A percentile compares a stretch with the other conserved stretches of the same genome.
Evolutionary conservation across 768 basidiomycete genomes (phyloP).

Genomic region (Hygrophoropsis aurantiaca): DNA sequence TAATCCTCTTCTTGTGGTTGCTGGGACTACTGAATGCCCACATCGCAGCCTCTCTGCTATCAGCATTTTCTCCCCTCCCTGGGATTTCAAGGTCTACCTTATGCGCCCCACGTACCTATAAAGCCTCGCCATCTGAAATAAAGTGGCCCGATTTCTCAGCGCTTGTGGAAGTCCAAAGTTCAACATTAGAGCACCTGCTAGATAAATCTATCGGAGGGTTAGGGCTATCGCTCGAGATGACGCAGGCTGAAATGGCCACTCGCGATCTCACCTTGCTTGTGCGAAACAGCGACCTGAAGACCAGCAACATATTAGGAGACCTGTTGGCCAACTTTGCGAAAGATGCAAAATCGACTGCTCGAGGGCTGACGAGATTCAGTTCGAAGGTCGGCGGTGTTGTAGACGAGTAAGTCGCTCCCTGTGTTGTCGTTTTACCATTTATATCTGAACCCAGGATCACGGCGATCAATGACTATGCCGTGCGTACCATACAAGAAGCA

Average conservation of each 20-base stretch:
- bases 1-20: conserved; percentile 52
- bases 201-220: conserved; percentile 60
- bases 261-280: conserved; percentile 65
- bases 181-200: conserved; percentile 63
- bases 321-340: conserved; percentile 52
- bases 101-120: conserved; percentile 34
- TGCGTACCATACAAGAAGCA: conserved; percentile 50
- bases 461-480: conserved; percentile 72
- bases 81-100: conserved; percentile 48
- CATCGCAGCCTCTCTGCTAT: conserved; percentile 43
- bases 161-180: conserved; percentile 58
- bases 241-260: conserved; percentile 78
- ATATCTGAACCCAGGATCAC: conserved; percentile 48
- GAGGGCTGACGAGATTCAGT: conserved; percentile 60
- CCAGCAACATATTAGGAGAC: conserved; percentile 56
- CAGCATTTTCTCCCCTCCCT: conserved; percentile 58
- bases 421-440: not conserved
- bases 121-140: conserved; percentile 15
- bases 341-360: conserved; percentile 60
- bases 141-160: conserved; percentile 61
- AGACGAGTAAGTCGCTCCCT: conserved; percentile 54
- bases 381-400: conserved; percentile 73
- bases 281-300: conserved; percentile 58
- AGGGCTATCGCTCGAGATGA: conserved; percentile 62
- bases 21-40: conserved; percentile 43